Evolutionary conservation across 2,329 filamentous ascomycete genomes (phyloP).

Genomic region (Bipolaris sorokiniana): DNA sequence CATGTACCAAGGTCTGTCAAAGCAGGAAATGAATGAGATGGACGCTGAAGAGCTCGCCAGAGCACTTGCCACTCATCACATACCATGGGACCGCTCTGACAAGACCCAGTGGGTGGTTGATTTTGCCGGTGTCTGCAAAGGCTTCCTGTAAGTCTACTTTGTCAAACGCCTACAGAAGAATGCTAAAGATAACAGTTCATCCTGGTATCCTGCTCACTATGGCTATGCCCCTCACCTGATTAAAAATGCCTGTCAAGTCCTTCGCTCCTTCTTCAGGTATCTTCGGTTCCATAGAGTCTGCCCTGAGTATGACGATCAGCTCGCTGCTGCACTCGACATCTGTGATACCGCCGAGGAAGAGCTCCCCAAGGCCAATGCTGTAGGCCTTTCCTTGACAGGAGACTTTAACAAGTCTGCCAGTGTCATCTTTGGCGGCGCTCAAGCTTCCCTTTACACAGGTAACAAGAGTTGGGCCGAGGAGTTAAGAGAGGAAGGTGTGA

Average conservation of each 20-base stretch:
- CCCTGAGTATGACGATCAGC: conserved; percentile 74
- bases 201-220: conserved; percentile 61
- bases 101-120: conserved; percentile 75
- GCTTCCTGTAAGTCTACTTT: conserved; percentile 70
- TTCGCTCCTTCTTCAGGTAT: conserved; percentile 89
- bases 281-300: conserved; percentile 84
- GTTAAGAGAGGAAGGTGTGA: conserved; percentile 24
- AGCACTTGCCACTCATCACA: conserved; percentile 67
- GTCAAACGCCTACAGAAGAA: neutral
- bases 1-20: conserved; percentile 68
- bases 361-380: conserved; percentile 63
- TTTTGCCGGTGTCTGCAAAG: conserved; percentile 77
- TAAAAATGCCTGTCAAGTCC: conserved; percentile 67
- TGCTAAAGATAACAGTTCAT: conserved; percentile 56
- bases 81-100: conserved; percentile 57
- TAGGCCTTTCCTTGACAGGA: conserved; percentile 68
- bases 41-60: conserved; percentile 69
- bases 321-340: conserved; percentile 68
- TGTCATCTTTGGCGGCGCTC: conserved; percentile 67
- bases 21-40: conserved; percentile 66
- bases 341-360: conserved; percentile 73
- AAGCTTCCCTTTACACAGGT: conserved; percentile 52
- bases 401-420: conserved; percentile 80
- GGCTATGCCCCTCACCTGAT: conserved; percentile 59
- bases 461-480: conserved; percentile 52